Conservation (phyloP, 768 basidiomycete genomes). For the Serendipita indica region DNA sequence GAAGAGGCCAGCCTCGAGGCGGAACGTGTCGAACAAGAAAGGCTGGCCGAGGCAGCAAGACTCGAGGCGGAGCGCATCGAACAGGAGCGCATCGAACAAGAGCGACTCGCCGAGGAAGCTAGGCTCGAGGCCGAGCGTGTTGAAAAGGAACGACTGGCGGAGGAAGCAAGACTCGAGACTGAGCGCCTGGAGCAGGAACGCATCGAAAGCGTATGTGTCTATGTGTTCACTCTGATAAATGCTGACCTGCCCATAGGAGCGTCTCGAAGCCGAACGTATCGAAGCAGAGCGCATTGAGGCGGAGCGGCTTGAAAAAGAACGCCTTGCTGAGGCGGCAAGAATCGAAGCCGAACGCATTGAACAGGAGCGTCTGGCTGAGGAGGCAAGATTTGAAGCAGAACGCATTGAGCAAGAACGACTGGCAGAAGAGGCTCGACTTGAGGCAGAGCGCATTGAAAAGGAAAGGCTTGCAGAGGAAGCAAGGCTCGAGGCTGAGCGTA, state of each 20-base stretch:
- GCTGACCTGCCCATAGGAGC: background rate
- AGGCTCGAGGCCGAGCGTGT: background rate
- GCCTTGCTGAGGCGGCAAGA: conserved; percentile 1
- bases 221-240: background rate
- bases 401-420: background rate
- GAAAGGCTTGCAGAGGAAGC: background rate
- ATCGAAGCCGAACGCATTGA: background rate
- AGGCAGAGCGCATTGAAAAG: background rate
- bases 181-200: background rate
- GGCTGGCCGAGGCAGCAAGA: background rate
- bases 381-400: background rate
- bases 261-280: background rate
- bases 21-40: background rate
- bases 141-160: background rate
- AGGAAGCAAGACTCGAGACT: background rate
- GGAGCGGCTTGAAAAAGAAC: background rate
- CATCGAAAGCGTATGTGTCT: background rate
- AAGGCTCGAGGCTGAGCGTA: background rate
- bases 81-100: background rate
- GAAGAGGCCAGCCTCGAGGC: background rate
- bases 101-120: background rate
- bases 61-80: background rate
- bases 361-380: background rate
- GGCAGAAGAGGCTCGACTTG: background rate
- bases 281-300: background rate